These are phyloP conservation scores for Nakazawaea pomicola DNA, from an alignment of 805 yeast species.

Conservation along the genomic window DNA sequence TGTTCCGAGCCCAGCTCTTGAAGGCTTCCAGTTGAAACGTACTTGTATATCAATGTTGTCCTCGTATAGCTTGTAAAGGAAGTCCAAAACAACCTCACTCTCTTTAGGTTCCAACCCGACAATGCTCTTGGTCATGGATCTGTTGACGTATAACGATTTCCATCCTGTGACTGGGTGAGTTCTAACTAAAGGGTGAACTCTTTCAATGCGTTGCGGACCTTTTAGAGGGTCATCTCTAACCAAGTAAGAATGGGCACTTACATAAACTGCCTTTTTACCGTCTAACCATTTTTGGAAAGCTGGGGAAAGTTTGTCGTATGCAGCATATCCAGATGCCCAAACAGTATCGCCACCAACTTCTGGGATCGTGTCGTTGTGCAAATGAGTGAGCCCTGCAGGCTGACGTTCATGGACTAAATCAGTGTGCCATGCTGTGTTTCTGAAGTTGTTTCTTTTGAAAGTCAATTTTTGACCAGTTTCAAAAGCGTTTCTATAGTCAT, in stretches of 20 bases:
- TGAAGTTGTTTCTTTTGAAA: slow-evolving; percentile 3
- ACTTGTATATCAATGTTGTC: slow-evolving; percentile 46
- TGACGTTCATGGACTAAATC: slow-evolving; percentile 43
- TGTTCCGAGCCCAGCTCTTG: slow-evolving; percentile 37
- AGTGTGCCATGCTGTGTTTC: slow-evolving; percentile 35
- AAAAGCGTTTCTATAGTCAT: slow-evolving; percentile 16
- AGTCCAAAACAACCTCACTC: slow-evolving; percentile 37
- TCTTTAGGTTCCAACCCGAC: slow-evolving; percentile 45
- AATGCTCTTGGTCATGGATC: slow-evolving; percentile 42
- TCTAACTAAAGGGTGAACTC: slow-evolving; percentile 55
- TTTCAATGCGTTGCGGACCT: slow-evolving; percentile 38
- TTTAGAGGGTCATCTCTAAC: slow-evolving; percentile 38
- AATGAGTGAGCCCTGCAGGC: slow-evolving; percentile 41
- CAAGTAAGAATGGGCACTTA: slow-evolving; percentile 36
- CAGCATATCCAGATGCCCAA: slow-evolving; percentile 49
- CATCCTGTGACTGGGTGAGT: slow-evolving; percentile 59
- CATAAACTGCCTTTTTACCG: slow-evolving; percentile 27
- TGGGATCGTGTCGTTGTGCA: slow-evolving; percentile 43
- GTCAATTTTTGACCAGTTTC: slow-evolving; percentile 3
- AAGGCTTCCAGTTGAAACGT: slow-evolving; percentile 42
- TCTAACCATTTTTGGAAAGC: slow-evolving; percentile 39
- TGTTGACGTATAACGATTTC: slow-evolving; percentile 48
- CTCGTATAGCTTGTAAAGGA: slow-evolving; percentile 37
- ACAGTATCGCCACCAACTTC: slow-evolving; percentile 48
- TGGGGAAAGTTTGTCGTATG: slow-evolving; percentile 48